Base-by-base conservation (phyloP, 768 basidiomycete genomes). In the Tylopilus subfusipes region DNA sequence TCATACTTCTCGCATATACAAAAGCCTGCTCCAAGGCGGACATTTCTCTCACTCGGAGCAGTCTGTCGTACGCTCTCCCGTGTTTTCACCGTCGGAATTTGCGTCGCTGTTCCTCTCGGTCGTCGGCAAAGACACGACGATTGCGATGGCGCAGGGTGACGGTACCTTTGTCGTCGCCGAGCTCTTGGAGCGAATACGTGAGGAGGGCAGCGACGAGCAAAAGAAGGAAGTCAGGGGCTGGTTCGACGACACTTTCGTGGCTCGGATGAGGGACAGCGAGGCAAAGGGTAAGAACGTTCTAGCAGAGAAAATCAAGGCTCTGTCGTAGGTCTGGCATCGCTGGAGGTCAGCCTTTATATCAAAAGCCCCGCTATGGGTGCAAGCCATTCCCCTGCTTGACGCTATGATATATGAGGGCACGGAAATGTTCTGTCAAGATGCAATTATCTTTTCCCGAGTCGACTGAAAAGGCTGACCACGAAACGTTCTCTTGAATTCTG, bases 11-110 rank as follows among this genome's bases (percentile, higher is more conserved):
- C 80, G 94, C 38, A 65, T 94, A 46, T 95, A 92, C 79, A 97
- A 97, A 68, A 84, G 84, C 7, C 82, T 97, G 7, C 77, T 97
- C 1, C 92, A 95, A 66, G 94, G 94, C 6, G 94, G 94, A 0
- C 93, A 95, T 66, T 97, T 85, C 71, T 84, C 83, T 56, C 85
- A 83, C 30, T 67, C 78, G 0, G 79, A 82, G 3, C 77, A 78
- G 21, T 57, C 78, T 3, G 74, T 95, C 34, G 78, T 80, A 30
- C 77, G 69, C 8, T 75, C 80, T 3, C 61, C 78, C 3, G 59
- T 68, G 1, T 93, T 86, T 78, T 82, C 85, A 19, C 73, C 85
- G 0, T 65, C 70, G 1, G 71, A 69, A 2, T 92, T 92, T 57
- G 89, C 88, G 0, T 69, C 71, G 4, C 65, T 71, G 12, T 88